A percentile compares a stretch with the other conserved stretches of the same genome.
Evolutionary conservation across 306 rosid genomes (phyloP).

Genomic region (Fragaria vesca): DNA sequence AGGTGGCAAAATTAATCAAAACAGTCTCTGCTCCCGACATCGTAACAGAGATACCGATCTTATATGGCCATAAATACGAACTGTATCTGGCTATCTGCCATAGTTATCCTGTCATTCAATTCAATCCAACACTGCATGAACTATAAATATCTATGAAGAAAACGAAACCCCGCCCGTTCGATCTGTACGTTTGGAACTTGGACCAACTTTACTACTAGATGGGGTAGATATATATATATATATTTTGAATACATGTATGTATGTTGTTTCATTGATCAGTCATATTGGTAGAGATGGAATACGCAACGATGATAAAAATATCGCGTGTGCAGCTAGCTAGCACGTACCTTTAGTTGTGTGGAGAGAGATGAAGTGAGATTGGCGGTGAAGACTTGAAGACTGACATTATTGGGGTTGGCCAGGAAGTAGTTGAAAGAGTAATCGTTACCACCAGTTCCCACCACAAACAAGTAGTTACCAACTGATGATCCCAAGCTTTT

Average conservation of each 20-base stretch:
- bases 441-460: constrained; percentile 52
- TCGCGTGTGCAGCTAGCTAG: background rate
- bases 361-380: constrained; percentile 38
- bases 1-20: background rate
- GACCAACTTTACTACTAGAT: background rate
- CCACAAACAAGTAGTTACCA: constrained; percentile 39
- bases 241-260: background rate
- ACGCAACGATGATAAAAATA: background rate
- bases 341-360: background rate
- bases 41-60: background rate
- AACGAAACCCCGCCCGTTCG: background rate
- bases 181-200: background rate
- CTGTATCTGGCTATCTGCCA: background rate
- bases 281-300: background rate
- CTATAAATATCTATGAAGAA: background rate
- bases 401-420: constrained; percentile 19
- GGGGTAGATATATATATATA: too few species aligned
- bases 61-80: background rate
- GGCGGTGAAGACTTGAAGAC: constrained; percentile 30
- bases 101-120: background rate
- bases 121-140: background rate
- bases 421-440: constrained; percentile 45
- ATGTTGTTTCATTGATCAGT: background rate
- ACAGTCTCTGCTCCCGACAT: background rate
- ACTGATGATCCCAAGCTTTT: background rate